Percentiles rank a stretch among this genome's conserved stretches.
These are phyloP conservation scores for Pichia manshurica DNA, from an alignment of 805 yeast species.

Conservation along the genomic window DNA sequence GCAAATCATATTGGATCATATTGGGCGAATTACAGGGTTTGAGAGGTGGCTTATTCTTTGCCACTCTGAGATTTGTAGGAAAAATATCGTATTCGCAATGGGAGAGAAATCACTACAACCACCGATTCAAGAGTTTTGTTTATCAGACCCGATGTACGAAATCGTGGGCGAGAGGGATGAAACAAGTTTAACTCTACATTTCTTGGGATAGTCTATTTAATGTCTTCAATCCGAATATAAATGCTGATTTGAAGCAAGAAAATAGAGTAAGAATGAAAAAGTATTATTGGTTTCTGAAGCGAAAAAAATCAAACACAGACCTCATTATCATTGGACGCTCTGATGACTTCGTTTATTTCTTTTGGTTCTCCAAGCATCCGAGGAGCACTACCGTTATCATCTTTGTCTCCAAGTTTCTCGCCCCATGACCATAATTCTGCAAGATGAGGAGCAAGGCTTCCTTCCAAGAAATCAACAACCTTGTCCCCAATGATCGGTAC, in stretches of 20 bases:
- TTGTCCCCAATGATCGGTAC: conserved; percentile 26
- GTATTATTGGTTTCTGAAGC: not conserved
- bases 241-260: conserved; percentile 19
- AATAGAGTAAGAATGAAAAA: not conserved
- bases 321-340: not conserved
- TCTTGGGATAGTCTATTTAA: too few species aligned
- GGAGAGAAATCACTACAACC: too few species aligned
- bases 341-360: conserved; percentile 14
- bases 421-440: conserved; percentile 21
- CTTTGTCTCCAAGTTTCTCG: conserved; percentile 14
- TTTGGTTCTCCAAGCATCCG: conserved; percentile 24
- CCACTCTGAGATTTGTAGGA: too few species aligned
- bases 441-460: conserved; percentile 17
- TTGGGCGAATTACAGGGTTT: too few species aligned
- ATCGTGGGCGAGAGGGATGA: too few species aligned
- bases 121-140: too few species aligned
- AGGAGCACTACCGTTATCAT: conserved; percentile 25
- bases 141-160: too few species aligned
- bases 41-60: too few species aligned
- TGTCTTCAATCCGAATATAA: too few species aligned
- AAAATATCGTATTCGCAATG: too few species aligned
- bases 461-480: conserved; percentile 21
- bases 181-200: too few species aligned
- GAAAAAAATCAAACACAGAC: not conserved
- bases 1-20: too few species aligned